Percentiles rank a stretch among this genome's conserved stretches.
phyloP scores from a whole-genome alignment of 2,329 filamentous ascomycete genomes.

The Cladorrhinum sp. region DNA sequence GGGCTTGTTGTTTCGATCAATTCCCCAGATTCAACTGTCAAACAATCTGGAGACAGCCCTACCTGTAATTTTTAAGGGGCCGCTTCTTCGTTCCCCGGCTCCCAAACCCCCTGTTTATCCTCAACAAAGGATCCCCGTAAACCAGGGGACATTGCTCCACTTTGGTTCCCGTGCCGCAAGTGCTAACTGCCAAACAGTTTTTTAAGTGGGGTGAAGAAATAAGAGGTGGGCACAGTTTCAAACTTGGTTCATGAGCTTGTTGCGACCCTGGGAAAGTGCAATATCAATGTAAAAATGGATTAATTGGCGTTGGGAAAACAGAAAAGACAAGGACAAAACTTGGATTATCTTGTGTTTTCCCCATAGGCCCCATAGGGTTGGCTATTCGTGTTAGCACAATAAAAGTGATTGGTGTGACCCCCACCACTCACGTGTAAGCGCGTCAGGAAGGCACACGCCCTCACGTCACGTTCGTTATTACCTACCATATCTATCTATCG shows the following conservation, averaged over 20 bases:
- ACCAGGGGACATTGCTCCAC: neutral
- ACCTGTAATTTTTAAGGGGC: constrained; percentile 8
- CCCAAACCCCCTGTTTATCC: neutral
- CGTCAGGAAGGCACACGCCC: constrained; percentile 1
- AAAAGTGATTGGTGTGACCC: neutral
- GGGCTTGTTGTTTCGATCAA: constrained; percentile 4
- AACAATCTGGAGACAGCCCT: constrained; percentile 2
- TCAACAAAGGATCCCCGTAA: neutral
- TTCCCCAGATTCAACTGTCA: constrained; percentile 4
- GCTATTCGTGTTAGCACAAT: neutral
- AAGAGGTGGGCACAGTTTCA: neutral
- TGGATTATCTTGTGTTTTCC: neutral
- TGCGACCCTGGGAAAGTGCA: neutral
- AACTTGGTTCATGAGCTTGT: neutral
- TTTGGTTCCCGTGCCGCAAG: neutral
- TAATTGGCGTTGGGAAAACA: neutral
- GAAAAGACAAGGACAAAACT: neutral
- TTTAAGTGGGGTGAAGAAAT: neutral
- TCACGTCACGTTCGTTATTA: neutral
- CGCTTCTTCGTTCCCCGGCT: neutral
- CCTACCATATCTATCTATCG: neutral
- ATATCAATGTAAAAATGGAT: neutral
- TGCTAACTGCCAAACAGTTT: neutral
- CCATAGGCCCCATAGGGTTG: neutral
- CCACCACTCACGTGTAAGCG: constrained; percentile 6